These are phyloP conservation scores for Aspergillus sparsus DNA, from an alignment of 495 filamentous ascomycete genomes.

Conservation along the genomic window DNA sequence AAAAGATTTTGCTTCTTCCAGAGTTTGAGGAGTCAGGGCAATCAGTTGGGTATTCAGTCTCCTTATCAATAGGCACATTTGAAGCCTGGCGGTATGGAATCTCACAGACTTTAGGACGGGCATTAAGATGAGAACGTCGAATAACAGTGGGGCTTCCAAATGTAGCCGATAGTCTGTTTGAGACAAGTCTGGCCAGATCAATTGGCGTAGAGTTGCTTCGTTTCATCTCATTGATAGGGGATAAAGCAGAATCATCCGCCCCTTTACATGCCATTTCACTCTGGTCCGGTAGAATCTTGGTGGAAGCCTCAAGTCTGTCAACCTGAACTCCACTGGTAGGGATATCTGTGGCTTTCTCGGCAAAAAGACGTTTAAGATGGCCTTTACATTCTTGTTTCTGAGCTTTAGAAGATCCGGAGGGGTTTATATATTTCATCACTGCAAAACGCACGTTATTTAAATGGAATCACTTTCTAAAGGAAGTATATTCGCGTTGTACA, in stretches of 20 bases:
- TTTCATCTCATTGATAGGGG: slow-evolving; percentile 5
- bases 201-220: slow-evolving; percentile 26
- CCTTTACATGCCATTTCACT: not conserved
- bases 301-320: not conserved
- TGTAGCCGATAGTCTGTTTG: slow-evolving; percentile 50
- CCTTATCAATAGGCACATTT: slow-evolving; percentile 18
- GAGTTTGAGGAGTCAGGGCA: slow-evolving; percentile 45
- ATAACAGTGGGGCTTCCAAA: slow-evolving; percentile 58
- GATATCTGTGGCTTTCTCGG: not conserved
- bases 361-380: too few relatives aligned
- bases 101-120: slow-evolving; percentile 44
- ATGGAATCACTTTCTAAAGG: too few relatives aligned
- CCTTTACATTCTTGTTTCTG: not conserved
- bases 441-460: too few relatives aligned
- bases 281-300: not conserved
- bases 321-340: not conserved
- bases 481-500: not conserved
- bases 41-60: slow-evolving; percentile 35
- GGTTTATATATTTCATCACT: not conserved
- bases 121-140: slow-evolving; percentile 46
- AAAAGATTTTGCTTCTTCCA: slow-evolving; percentile 37
- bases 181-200: slow-evolving; percentile 45
- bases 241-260: not conserved
- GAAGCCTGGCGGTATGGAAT: slow-evolving; percentile 25
- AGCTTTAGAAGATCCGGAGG: not conserved